Evolutionary conservation across 129 eudicot species (phyloP), one percentile per base, ranked within the genome.

Genomic region (Oenanthe sinensis): DNA sequence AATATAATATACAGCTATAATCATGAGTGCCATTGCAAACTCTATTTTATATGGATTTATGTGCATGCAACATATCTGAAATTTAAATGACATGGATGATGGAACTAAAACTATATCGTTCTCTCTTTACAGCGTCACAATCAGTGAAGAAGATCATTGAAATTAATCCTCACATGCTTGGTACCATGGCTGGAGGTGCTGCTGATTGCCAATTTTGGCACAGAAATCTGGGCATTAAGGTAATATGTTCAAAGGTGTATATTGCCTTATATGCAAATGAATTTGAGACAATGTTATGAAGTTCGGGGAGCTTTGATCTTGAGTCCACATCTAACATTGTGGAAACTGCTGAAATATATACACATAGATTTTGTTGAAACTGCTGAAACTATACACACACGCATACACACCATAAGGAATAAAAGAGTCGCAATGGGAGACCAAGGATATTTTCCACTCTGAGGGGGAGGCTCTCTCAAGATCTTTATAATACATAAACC

Each of bases 151-250:
- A 92, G 82, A 96, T 96, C 50, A 96, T 96, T 82, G 99, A 96
- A 85, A 95, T 95, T 15, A 96, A 96, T 76, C 99, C 97, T 3
- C 87, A 96, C 80, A 96, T 96, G 99, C 89, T 92, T 83, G 99
- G 99, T 71, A 92, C 99, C 42, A 92, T 96, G 99, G 99, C 97
- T 86, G 99, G 97, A 80, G 99, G 99, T 54, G 99, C 97, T 82
- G 99, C 99, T 67, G 99, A 92, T 85, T 96, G 99, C 85, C 99
- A 96, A 82, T 96, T 96, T 84, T 96, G 99, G 97, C 97, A 96
- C 86, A 89, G 97, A 81, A 96, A 96, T 87, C 77, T 95, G 78
- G 99, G 99, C 77, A 90, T 96, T 50, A 96, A 96, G 99, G 99
- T 92, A 84, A 60, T 67, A 63, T 26, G 24, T 46, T 39, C 15